These are phyloP conservation scores for Phaeodactylum tricornutum DNA, from an alignment of 108 stramenopile genomes.

Conservation along the genomic window DNA sequence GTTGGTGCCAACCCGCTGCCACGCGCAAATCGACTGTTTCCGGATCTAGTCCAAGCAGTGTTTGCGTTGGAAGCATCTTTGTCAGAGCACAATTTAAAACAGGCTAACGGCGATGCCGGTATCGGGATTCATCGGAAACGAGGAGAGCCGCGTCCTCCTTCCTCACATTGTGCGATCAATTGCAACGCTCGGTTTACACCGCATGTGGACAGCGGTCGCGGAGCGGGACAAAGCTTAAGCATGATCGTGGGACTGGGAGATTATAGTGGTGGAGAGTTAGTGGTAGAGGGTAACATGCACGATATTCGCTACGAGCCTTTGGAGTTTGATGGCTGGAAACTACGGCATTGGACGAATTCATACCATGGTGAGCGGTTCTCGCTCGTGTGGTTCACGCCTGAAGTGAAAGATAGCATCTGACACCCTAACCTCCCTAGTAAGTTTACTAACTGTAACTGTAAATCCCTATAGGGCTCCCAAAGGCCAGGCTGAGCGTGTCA, in stretches of 20 bases:
- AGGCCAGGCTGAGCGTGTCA: too few relatives aligned
- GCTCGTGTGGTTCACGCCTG: constrained; percentile 91
- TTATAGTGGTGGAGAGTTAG: constrained; percentile 71
- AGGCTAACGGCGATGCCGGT: neutral
- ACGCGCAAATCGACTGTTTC: constrained; percentile 61
- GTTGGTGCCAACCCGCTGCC: constrained; percentile 17
- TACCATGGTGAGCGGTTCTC: constrained; percentile 81
- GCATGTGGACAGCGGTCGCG: constrained; percentile 85
- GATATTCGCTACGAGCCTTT: constrained; percentile 77
- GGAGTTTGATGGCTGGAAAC: constrained; percentile 88
- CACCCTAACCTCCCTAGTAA: neutral
- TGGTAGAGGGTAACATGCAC: constrained; percentile 55
- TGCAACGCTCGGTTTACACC: constrained; percentile 87
- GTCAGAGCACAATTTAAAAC: neutral
- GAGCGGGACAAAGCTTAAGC: constrained; percentile 67
- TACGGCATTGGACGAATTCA: constrained; percentile 80
- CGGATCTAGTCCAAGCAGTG: constrained; percentile 61
- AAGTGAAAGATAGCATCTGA: constrained; percentile 4
- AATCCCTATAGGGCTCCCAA: too few relatives aligned
- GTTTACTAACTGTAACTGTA: too few relatives aligned
- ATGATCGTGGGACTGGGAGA: constrained; percentile 89
- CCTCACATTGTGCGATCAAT: constrained; percentile 85
- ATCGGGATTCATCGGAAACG: neutral
- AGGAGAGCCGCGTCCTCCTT: constrained; percentile 22
- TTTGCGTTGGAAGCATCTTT: constrained; percentile 51